Conservation (phyloP, 176 grass and related monocot species). For the Lolium perenne region DNA sequence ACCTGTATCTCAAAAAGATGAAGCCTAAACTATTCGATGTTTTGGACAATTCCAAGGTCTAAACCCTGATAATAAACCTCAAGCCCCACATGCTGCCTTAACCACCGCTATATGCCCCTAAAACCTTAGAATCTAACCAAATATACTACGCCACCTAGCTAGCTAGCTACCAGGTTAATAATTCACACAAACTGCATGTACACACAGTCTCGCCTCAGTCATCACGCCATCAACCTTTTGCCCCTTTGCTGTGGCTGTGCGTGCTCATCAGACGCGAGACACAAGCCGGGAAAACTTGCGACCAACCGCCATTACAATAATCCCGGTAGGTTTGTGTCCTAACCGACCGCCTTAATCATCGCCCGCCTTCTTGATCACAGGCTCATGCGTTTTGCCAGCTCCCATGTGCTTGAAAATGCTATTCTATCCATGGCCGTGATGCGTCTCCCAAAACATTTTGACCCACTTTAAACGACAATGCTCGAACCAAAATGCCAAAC, state of each 20-base stretch:
- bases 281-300: constrained; percentile 46
- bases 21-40: neutral
- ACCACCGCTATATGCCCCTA: constrained; percentile 38
- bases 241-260: neutral
- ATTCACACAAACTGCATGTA: neutral
- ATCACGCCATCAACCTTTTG: neutral
- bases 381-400: constrained; percentile 37
- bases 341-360: constrained; percentile 45
- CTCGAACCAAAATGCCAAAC: neutral
- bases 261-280: constrained; percentile 45
- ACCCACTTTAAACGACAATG: constrained; percentile 26
- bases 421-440: neutral
- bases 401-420: constrained; percentile 24
- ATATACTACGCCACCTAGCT: neutral
- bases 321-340: constrained; percentile 36
- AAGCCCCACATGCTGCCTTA: constrained; percentile 50
- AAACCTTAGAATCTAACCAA: constrained; percentile 28
- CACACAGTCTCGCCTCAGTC: neutral
- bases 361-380: neutral
- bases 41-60: constrained; percentile 24
- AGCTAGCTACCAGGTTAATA: neutral
- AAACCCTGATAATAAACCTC: constrained; percentile 15
- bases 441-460: constrained; percentile 14
- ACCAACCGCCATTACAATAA: constrained; percentile 43
- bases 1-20: constrained; percentile 7